Base-by-base conservation (phyloP, 805 yeast genomes). In the Hagleromyces aurorensis region DNA sequence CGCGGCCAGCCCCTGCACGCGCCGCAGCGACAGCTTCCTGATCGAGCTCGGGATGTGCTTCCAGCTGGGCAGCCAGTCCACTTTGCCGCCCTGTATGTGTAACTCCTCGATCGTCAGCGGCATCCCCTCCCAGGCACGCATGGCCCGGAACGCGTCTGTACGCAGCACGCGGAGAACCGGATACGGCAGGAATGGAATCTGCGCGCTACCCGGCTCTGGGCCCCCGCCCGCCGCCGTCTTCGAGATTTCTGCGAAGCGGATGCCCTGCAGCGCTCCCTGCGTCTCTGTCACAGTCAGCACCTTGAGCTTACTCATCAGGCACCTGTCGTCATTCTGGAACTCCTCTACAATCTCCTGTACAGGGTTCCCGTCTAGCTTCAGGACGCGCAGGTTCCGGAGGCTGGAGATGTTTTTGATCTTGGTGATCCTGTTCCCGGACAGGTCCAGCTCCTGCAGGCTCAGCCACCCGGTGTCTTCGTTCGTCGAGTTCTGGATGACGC, bases 281-380 rank as follows among this genome's bases (percentile, higher is more conserved):
- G 38, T 35, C 15, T 31, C 23, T 13, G 33, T 23, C 8, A 35
- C 13, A 11, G 21, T 35, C 15, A 35, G 20, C 5, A 35, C 31
- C 23, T 27, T 25, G 4, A 35, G 22, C 12, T 19, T 21, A 7
- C 19, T 20, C 13, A 16, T 24, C 25, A 9, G 17, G 13, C 11
- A 14, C 29, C n/a, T 24, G 22, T 13, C n/a, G n/a, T n/a, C n/a
- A n/a, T n/a, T n/a, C n/a, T n/a, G n/a, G n/a, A n/a, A n/a, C n/a
- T 16, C 13, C 19, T 36, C 40, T 3, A 25, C 26, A 22, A 44
- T 11, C 21, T 33, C 34, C 22, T 39, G 41, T 13, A 47, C 22
- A 23, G 53, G 48, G 24, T 50, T 52, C 19, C 44, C 44, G 19
- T 52, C 45, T 10, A 53, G 20, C 13, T 25, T 41, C 19, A 53